Percentiles rank a stretch among this genome's conserved stretches.
Conservation (phyloP, 1,139 yeast species). For the Blastobotrys arbuscula region DNA sequence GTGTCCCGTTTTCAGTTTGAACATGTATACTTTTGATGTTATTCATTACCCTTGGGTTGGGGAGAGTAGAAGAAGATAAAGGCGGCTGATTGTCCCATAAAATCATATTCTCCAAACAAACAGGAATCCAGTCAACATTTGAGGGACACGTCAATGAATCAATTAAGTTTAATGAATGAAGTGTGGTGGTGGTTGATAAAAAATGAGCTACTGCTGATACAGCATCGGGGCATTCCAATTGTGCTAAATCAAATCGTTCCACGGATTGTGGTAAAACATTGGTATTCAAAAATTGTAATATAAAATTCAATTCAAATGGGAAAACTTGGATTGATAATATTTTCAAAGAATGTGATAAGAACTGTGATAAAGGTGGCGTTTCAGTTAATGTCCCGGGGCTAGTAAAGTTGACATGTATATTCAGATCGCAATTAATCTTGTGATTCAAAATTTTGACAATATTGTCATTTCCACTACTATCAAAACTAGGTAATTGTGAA, state of each 20-base stretch:
- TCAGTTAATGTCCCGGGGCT: background rate
- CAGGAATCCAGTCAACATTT: slow-evolving; percentile 3
- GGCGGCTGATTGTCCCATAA: slow-evolving; percentile 4
- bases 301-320: slow-evolving; percentile 4
- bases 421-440: background rate
- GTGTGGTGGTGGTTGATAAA: background rate
- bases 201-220: slow-evolving; percentile 1
- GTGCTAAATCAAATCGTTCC: slow-evolving; percentile 2
- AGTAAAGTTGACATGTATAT: slow-evolving; percentile 1
- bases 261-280: slow-evolving; percentile 3
- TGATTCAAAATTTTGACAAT: background rate
- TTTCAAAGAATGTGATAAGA: background rate
- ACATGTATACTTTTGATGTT: background rate
- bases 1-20: slow-evolving; percentile 2
- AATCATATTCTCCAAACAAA: background rate
- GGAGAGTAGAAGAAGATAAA: background rate
- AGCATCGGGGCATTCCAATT: slow-evolving; percentile 5
- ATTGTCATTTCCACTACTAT: background rate
- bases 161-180: slow-evolving; percentile 2
- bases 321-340: slow-evolving; percentile 2
- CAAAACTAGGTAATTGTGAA: background rate
- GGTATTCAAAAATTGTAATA: background rate
- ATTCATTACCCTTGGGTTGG: background rate
- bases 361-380: background rate
- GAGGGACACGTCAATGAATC: background rate